These are phyloP conservation scores for Penicillium tannophilum DNA, from an alignment of 495 filamentous ascomycete genomes.

Conservation along the genomic window DNA sequence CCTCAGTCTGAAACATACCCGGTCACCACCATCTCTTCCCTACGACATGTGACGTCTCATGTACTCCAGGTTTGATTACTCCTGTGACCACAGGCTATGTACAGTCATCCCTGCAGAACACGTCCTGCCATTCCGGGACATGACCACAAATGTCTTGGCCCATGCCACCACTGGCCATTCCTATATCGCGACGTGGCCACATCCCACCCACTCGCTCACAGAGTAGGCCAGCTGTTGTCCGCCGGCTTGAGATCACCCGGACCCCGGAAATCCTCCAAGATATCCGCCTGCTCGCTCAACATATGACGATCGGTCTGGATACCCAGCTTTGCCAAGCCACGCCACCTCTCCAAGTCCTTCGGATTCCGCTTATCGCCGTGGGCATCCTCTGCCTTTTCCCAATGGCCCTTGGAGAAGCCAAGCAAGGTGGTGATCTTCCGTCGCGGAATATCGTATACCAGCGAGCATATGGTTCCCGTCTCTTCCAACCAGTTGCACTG, in stretches of 20 bases:
- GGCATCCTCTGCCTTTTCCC: conserved; percentile 35
- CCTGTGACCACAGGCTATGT: not conserved
- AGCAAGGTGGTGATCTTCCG: conserved; percentile 37
- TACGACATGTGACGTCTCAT: not conserved
- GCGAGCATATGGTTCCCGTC: conserved; percentile 42
- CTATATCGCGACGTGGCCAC: not conserved
- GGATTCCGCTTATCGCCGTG: conserved; percentile 43
- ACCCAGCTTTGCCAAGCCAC: conserved; percentile 35
- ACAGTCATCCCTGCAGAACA: not conserved
- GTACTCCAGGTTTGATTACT: not conserved
- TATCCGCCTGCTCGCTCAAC: conserved; percentile 44
- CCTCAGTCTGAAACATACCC: not conserved
- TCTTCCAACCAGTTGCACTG: conserved; percentile 47
- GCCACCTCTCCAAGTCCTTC: conserved; percentile 36
- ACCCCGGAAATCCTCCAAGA: conserved; percentile 39
- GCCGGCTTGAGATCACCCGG: conserved; percentile 34
- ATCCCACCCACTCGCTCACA: conserved; percentile 17
- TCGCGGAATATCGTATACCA: conserved; percentile 39
- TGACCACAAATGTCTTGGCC: not conserved
- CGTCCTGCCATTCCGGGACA: not conserved
- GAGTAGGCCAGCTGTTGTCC: conserved; percentile 36
- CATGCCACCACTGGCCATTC: not conserved
- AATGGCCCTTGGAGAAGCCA: conserved; percentile 43
- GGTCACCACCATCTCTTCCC: not conserved
- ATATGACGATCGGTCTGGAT: conserved; percentile 36